phyloP scores from a whole-genome alignment of 495 filamentous ascomycete species.

The Penicillium angulare region DNA sequence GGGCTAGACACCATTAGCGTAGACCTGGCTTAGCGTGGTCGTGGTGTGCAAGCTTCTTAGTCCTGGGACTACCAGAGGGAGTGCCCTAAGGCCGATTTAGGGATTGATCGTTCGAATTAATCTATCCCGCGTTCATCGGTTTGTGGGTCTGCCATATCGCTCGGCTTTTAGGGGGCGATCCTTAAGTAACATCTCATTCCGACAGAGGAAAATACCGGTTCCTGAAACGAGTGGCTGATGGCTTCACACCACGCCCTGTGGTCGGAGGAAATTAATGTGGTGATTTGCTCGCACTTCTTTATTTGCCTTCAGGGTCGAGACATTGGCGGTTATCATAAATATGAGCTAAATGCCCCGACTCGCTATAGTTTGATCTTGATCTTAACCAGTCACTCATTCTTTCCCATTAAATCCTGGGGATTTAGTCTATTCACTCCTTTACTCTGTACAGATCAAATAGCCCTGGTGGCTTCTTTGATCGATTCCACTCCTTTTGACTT shows the following conservation, averaged over 20 bases:
- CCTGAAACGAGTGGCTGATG: background rate
- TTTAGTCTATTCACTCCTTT: conserved; percentile 4
- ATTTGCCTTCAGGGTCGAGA: too few species aligned
- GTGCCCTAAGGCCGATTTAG: background rate
- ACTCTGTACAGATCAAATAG: background rate
- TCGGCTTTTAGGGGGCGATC: background rate
- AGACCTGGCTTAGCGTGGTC: too few species aligned
- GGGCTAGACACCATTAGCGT: too few species aligned
- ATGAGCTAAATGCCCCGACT: too few species aligned
- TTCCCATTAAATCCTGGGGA: too few species aligned
- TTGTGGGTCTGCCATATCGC: background rate
- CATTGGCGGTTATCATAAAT: too few species aligned
- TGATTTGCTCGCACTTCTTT: background rate
- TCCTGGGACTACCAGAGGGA: too few species aligned
- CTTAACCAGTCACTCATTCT: background rate
- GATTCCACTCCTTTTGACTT: conserved; percentile 7
- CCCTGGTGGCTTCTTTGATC: conserved; percentile 2
- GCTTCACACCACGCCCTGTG: background rate
- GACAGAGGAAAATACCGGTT: too few species aligned
- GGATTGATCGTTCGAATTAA: background rate
- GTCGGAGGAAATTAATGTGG: conserved; percentile 3
- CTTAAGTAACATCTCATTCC: background rate
- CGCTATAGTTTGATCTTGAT: background rate
- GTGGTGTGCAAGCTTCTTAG: background rate
- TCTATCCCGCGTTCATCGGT: background rate